Evolutionary conservation across 2,329 filamentous ascomycete species (phyloP), one percentile per base, ranked within the genome.

Genomic region (Lasiodiplodia sp.): DNA sequence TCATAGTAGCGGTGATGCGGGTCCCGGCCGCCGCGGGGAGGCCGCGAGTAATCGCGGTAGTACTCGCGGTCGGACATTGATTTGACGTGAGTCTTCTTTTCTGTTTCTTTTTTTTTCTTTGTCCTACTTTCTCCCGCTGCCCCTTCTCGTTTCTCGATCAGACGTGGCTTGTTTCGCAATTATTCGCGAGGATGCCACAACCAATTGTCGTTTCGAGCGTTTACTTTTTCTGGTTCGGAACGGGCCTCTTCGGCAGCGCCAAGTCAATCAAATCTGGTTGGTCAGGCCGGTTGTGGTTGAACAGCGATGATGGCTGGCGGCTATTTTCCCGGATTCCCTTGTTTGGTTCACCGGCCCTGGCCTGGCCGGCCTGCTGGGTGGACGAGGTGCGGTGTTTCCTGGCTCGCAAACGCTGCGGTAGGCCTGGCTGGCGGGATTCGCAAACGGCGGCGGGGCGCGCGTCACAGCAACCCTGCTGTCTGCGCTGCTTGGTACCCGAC

Each of bases 31-130:
- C 49, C 31, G 53, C 40, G 25, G 25, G 16, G 62, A n/a, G 58
- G 21, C 11, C 63, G 63, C 51, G 63, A 66, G 63, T 67, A 53
- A 44, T 67, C 52, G 52, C 47, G 66, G 56, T 68, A 58, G 47
- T 62, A 52, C 12, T 62, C 40, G 44, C 56, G 66, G 56, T 68
- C 55, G 34, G 34, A 34, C 60, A 64, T 64, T 16, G 44, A 14
- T 23, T 25, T 28, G n/a, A 21, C 14, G 44, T 63, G 21, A n/a
- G 10, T 34, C 18, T 31, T 37, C 18, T 47, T 23, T 23, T 37
- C 6, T 40, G 4, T 58, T 14, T 31, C 23, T 11, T 31, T 11
- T 44, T 31, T 57, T 21, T 38, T 8, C 25, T 25, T 18, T 18
- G n/a, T 16, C 16, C 25, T 55, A 12, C n/a, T 34, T 21, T 37